Conservation (phyloP, 2,329 filamentous ascomycete genomes). For the Colletotrichum lindemuthianum region DNA sequence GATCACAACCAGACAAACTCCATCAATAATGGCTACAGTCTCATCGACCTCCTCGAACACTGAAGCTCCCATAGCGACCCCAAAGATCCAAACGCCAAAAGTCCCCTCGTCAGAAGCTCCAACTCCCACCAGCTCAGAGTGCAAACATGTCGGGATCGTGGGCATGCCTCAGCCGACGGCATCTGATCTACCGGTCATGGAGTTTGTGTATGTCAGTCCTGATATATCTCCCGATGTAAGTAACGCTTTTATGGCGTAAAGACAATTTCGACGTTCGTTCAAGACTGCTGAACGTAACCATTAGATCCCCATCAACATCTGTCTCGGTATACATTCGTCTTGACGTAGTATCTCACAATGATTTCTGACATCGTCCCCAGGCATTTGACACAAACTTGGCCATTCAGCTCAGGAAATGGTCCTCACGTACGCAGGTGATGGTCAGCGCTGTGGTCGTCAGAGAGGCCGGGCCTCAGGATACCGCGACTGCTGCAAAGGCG, state of each 20-base stretch:
- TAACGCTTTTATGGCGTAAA: neutral
- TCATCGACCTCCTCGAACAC: neutral
- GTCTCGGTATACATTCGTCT: neutral
- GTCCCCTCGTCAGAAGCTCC: neutral
- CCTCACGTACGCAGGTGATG: slow-evolving; percentile 4
- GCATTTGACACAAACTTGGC: slow-evolving; percentile 3
- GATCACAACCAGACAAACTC: neutral
- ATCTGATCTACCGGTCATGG: slow-evolving; percentile 6
- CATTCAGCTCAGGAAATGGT: neutral
- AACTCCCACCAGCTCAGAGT: neutral
- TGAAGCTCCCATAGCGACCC: neutral
- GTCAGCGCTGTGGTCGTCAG: neutral
- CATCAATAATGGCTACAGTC: neutral
- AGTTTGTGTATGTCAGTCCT: neutral
- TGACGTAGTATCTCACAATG: neutral
- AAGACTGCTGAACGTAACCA: neutral
- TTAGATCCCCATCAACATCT: slow-evolving; percentile 6
- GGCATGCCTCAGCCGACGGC: slow-evolving; percentile 1
- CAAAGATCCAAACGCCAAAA: neutral
- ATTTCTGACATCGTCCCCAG: neutral
- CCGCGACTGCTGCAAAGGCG: neutral
- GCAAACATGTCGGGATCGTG: neutral
- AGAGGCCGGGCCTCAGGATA: neutral
- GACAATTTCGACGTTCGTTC: neutral
- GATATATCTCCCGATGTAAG: slow-evolving; percentile 1